Evolutionary conservation across 2,329 filamentous ascomycete genomes (phyloP).

Genomic region (Monilinia vaccinii-corymbosi): DNA sequence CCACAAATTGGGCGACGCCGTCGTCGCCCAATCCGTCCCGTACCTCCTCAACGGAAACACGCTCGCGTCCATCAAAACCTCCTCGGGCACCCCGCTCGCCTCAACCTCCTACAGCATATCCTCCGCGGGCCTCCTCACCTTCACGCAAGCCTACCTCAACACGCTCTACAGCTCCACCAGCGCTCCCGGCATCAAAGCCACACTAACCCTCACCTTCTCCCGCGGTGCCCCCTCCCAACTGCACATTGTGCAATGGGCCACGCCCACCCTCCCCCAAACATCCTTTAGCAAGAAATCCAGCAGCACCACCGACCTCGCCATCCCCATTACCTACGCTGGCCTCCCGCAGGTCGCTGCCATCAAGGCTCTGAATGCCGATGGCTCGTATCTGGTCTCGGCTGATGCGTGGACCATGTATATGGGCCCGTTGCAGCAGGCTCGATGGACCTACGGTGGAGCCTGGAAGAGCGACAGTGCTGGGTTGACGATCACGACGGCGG

Average conservation of each 20-base stretch:
- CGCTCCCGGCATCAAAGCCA: conserved; percentile 38
- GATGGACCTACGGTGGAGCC: conserved; percentile 38
- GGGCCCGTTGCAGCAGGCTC: conserved; percentile 41
- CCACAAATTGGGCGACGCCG: conserved; percentile 38
- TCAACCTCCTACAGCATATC: conserved; percentile 40
- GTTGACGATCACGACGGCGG: conserved; percentile 38
- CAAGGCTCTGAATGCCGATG: conserved; percentile 40
- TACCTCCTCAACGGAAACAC: conserved; percentile 48
- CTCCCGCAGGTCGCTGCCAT: conserved; percentile 41
- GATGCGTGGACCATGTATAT: conserved; percentile 49
- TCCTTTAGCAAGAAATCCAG: conserved; percentile 9
- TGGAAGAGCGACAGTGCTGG: conserved; percentile 41
- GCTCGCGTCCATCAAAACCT: conserved; percentile 34
- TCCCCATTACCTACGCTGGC: conserved; percentile 45
- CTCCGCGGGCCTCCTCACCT: conserved; percentile 36
- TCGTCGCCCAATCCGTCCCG: conserved; percentile 36
- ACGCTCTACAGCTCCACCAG: conserved; percentile 35
- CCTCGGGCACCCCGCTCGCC: conserved; percentile 31
- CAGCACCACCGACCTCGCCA: conserved; percentile 28
- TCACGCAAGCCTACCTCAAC: conserved; percentile 39
- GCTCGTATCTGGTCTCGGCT: conserved; percentile 35
- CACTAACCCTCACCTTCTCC: conserved; percentile 44
- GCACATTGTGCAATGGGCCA: conserved; percentile 44
- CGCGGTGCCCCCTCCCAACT: conserved; percentile 39
- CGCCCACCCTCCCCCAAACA: conserved; percentile 29